These are phyloP conservation scores for Penicillium sclerotigenum DNA, from an alignment of 2,329 filamentous ascomycete species.

Conservation along the genomic window DNA sequence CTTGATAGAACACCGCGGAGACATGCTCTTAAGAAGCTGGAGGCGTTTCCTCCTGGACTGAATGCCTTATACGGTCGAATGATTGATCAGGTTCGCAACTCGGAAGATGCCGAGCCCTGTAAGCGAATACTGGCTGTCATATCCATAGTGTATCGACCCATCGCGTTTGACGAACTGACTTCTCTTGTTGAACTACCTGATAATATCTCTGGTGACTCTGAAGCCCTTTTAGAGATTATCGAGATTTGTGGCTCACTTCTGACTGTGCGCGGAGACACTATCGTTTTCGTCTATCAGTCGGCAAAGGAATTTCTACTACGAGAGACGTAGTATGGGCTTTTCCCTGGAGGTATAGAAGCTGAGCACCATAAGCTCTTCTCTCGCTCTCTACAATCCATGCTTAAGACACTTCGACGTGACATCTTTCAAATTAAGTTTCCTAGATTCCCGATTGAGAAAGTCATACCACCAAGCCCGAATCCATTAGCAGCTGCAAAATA, in stretches of 20 bases:
- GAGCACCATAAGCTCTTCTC: conserved; percentile 33
- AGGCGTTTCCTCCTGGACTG: conserved; percentile 5
- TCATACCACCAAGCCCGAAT: conserved; percentile 13
- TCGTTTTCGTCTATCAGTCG: conserved; percentile 29
- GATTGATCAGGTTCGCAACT: conserved; percentile 25
- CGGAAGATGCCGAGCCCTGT: not conserved
- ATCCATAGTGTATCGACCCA: not conserved
- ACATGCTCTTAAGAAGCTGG: not conserved
- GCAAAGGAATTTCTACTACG: conserved; percentile 21
- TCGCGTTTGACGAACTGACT: not conserved
- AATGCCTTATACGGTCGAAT: conserved; percentile 21
- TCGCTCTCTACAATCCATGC: conserved; percentile 35
- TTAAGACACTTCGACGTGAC: conserved; percentile 31
- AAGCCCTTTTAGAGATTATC: conserved; percentile 12
- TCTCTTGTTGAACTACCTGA: not conserved
- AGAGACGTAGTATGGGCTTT: conserved; percentile 17
- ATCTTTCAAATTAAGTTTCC: not conserved
- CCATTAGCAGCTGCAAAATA: conserved; percentile 33
- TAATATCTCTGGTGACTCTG: not conserved
- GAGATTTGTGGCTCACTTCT: conserved; percentile 25
- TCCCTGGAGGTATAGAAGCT: conserved; percentile 22
- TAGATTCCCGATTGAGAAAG: too few species aligned
- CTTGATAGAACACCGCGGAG: conserved; percentile 12
- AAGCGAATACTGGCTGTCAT: not conserved
- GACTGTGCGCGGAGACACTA: conserved; percentile 9